Conservation (phyloP, 305 asterid species). For the Rubia occidens region DNA sequence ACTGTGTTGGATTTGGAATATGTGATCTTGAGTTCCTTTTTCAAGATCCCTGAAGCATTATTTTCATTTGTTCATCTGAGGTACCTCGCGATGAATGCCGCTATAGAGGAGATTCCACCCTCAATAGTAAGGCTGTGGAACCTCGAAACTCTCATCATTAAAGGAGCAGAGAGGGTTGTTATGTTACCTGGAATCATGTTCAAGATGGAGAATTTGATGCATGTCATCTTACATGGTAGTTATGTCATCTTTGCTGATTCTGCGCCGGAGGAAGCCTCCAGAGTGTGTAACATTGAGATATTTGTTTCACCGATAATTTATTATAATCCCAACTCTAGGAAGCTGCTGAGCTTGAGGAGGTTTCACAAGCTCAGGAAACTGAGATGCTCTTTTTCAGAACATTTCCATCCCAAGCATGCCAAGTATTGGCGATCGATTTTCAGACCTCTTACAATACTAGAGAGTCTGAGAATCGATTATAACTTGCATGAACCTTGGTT, state of each 20-base stretch:
- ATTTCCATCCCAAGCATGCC: background rate
- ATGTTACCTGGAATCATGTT: background rate
- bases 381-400: background rate
- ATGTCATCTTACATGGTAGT: slow-evolving; percentile 1
- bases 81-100: background rate
- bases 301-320: background rate
- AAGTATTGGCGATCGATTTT: background rate
- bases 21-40: background rate
- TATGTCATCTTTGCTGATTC: background rate
- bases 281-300: background rate
- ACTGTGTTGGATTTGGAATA: background rate
- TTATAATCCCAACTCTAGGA: background rate
- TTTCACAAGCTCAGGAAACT: background rate
- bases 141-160: slow-evolving; percentile 7
- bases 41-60: background rate
- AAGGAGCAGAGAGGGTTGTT: background rate
- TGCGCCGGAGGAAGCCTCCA: background rate
- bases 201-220: background rate
- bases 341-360: background rate
- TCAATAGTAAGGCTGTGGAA: slow-evolving; percentile 6
- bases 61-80: slow-evolving; percentile 2
- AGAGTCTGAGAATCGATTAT: background rate
- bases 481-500: background rate
- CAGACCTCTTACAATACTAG: background rate
- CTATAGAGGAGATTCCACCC: background rate